Conservation (phyloP, 1,139 yeast genomes). For the Yamadazyma atmosphaerica region DNA sequence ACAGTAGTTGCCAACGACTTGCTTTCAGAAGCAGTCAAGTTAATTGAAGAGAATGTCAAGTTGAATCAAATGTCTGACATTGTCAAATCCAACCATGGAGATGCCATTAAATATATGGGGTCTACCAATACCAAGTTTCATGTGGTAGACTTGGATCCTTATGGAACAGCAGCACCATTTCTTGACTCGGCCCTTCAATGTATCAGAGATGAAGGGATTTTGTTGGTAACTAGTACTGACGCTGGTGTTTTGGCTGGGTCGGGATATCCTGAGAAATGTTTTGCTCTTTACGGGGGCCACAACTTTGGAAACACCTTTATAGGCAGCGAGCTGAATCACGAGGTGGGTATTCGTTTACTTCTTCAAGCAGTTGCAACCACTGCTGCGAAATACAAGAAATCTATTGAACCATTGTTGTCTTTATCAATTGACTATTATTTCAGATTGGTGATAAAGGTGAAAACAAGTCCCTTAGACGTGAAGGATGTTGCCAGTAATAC, state of each 20-base stretch:
- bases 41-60: conserved; percentile 69
- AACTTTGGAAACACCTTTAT: conserved; percentile 73
- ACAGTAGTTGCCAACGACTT: conserved; percentile 86
- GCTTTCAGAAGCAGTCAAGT: conserved; percentile 79
- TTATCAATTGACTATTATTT: conserved; percentile 92
- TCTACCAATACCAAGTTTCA: conserved; percentile 58
- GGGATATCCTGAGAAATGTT: conserved; percentile 96
- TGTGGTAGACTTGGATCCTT: conserved; percentile 92
- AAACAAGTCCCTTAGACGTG: conserved; percentile 75
- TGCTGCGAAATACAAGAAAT: conserved; percentile 86
- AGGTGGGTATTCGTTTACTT: conserved; percentile 85
- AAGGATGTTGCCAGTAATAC: conserved; percentile 73
- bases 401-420: conserved; percentile 82
- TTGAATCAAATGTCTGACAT: conserved; percentile 56
- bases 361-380: conserved; percentile 71
- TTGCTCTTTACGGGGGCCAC: conserved; percentile 81
- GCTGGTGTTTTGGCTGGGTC: conserved; percentile 93
- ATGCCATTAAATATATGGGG: conserved; percentile 84
- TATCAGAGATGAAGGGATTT: conserved; percentile 76
- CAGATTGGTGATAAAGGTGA: conserved; percentile 76
- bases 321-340: conserved; percentile 84
- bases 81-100: conserved; percentile 74
- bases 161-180: conserved; percentile 96
- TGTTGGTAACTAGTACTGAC: conserved; percentile 94
- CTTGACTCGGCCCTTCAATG: conserved; percentile 86